These are phyloP conservation scores for Ophiosphaerella narmari DNA, from an alignment of 2,329 filamentous ascomycete species.

Conservation along the genomic window DNA sequence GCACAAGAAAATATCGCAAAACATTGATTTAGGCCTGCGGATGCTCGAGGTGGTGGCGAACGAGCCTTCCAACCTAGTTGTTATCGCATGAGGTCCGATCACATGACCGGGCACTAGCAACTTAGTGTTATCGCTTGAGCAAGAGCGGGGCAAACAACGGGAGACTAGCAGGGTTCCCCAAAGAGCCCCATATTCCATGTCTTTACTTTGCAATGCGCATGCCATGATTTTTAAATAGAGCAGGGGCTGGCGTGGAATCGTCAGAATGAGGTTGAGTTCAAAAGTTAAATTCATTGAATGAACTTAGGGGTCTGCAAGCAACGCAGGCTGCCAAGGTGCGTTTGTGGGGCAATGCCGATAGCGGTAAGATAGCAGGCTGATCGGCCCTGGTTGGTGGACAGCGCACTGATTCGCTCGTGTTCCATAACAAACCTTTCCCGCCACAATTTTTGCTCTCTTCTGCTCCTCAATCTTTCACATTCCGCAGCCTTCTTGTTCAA, in stretches of 20 bases:
- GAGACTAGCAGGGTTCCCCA: conserved; percentile 10
- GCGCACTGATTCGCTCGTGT: conserved; percentile 8
- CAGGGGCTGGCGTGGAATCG: not conserved
- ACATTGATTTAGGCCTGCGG: too few species aligned
- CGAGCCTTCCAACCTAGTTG: too few species aligned
- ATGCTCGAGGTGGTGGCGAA: too few species aligned
- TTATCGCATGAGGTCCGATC: not conserved
- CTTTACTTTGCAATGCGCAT: too few species aligned
- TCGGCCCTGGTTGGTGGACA: conserved; percentile 7
- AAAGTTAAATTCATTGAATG: not conserved
- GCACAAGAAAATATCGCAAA: too few species aligned
- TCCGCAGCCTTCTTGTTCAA: not conserved
- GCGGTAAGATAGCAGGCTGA: conserved; percentile 14
- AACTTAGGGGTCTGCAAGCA: conserved; percentile 2
- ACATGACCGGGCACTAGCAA: conserved; percentile 1
- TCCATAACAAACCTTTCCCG: conserved; percentile 3
- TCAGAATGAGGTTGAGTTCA: not conserved
- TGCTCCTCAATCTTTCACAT: conserved; percentile 7
- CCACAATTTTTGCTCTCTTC: conserved; percentile 9
- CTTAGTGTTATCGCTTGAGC: conserved; percentile 6
- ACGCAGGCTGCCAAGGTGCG: conserved; percentile 10
- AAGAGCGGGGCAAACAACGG: conserved; percentile 6
- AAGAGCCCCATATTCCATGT: conserved; percentile 1
- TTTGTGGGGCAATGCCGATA: conserved; percentile 1
- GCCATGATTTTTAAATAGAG: not conserved